Percentiles rank a stretch among this genome's conserved stretches.
These are phyloP conservation scores for Casuarina equisetifolia DNA, from an alignment of 306 rosid genomes.

Conservation along the genomic window DNA sequence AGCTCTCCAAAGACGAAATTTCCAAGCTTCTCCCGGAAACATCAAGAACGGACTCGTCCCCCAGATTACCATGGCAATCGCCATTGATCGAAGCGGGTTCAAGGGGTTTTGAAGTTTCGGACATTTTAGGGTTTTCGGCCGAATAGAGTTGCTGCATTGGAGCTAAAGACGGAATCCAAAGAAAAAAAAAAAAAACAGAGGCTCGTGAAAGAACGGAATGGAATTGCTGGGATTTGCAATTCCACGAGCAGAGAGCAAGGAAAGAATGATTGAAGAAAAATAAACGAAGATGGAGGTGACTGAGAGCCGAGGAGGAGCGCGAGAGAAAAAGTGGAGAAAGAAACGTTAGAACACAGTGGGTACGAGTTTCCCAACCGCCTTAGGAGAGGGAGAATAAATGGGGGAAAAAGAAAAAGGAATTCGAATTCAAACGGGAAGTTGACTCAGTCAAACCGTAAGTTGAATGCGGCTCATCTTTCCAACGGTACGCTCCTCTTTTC, in stretches of 20 bases:
- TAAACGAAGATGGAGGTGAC: not conserved
- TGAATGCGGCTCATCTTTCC: too few relatives aligned
- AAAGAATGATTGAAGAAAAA: constrained; percentile 9
- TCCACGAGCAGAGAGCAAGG: constrained; percentile 3
- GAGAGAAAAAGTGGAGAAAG: constrained; percentile 19
- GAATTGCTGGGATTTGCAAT: not conserved
- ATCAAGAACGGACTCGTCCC: constrained; percentile 59
- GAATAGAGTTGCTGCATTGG: constrained; percentile 67
- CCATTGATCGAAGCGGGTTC: constrained; percentile 24
- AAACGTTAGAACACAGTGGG: constrained; percentile 62
- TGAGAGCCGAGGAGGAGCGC: constrained; percentile 17
- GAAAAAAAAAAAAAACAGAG: not conserved
- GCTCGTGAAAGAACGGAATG: not conserved
- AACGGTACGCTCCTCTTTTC: too few relatives aligned
- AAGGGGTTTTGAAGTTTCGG: constrained; percentile 24
- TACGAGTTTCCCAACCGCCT: not conserved
- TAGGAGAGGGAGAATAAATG: not conserved
- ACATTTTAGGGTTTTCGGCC: constrained; percentile 34
- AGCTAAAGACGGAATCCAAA: constrained; percentile 1
- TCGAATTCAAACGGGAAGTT: not conserved
- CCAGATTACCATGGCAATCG: constrained; percentile 22
- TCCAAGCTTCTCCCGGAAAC: constrained; percentile 67
- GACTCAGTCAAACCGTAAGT: too few relatives aligned
- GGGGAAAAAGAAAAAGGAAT: not conserved
- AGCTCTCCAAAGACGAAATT: constrained; percentile 44